A percentile compares a stretch with the other conserved stretches of the same genome.
Conservation (phyloP, 805 yeast species). For the Saturnispora ahearnii region DNA sequence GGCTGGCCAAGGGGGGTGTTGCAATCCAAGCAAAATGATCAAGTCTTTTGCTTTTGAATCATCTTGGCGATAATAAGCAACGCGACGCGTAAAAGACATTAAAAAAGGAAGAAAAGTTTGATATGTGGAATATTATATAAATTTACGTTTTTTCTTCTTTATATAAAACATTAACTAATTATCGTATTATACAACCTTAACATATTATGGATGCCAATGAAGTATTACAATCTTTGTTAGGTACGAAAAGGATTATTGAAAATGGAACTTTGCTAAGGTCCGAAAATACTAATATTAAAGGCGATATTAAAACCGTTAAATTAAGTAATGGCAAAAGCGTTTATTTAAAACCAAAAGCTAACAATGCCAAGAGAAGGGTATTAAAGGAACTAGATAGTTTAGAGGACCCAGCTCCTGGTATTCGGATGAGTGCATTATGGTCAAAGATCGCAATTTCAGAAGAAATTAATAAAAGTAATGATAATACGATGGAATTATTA, state of each 20-base stretch:
- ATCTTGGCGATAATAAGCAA: not conserved
- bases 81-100: conserved; percentile 1
- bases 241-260: not conserved
- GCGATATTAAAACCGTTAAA: conserved; percentile 3
- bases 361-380: not conserved
- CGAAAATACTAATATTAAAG: not conserved
- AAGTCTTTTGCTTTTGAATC: conserved; percentile 29
- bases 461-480: conserved; percentile 10
- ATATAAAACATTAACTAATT: not conserved
- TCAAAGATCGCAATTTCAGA: conserved; percentile 20
- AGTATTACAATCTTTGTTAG: conserved; percentile 1
- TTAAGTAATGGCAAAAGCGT: conserved; percentile 21
- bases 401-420: not conserved
- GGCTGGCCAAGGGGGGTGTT: conserved; percentile 45
- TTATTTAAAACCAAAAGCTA: conserved; percentile 15
- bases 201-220: conserved; percentile 1
- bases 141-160: not conserved
- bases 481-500: conserved; percentile 2
- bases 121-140: not conserved
- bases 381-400: conserved; percentile 2
- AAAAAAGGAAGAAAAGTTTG: not conserved
- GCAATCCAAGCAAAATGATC: conserved; percentile 27
- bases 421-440: conserved; percentile 20
- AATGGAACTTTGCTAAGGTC: not conserved
- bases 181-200: not conserved